Conservation (phyloP, 768 basidiomycete genomes). For the Ramaria sp. region DNA sequence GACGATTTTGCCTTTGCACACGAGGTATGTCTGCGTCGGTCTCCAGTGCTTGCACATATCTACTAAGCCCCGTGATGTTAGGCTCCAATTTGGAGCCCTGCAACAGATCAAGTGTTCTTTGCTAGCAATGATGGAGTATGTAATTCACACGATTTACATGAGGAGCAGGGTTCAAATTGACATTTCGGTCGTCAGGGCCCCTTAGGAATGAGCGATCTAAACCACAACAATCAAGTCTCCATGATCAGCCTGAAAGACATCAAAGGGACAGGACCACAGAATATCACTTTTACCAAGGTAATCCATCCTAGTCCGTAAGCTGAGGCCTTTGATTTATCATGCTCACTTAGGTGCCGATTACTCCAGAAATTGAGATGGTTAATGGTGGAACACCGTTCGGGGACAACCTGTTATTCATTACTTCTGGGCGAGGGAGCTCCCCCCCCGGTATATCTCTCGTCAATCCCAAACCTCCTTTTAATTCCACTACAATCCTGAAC, state of each 20-base stretch:
- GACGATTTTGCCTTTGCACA: slow-evolving; percentile 64
- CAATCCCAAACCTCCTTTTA: slow-evolving; percentile 52
- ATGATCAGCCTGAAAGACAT: slow-evolving; percentile 54
- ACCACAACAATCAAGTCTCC: slow-evolving; percentile 53
- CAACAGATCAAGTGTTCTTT: slow-evolving; percentile 68
- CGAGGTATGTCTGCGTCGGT: slow-evolving; percentile 25
- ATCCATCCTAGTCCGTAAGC: slow-evolving; percentile 9
- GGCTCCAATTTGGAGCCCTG: slow-evolving; percentile 55
- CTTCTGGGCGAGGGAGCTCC: slow-evolving; percentile 51
- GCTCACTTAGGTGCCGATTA: slow-evolving; percentile 39
- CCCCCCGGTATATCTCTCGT: slow-evolving; percentile 57
- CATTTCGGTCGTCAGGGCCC: slow-evolving; percentile 25
- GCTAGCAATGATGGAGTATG: slow-evolving; percentile 48
- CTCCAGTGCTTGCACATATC: not conserved
- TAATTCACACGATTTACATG: not conserved
- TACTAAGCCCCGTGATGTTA: not conserved
- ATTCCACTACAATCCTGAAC: slow-evolving; percentile 60
- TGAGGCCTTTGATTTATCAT: slow-evolving; percentile 2
- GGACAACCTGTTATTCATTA: slow-evolving; percentile 48
- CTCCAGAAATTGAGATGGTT: slow-evolving; percentile 54
- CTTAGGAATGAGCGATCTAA: slow-evolving; percentile 49
- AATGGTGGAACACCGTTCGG: slow-evolving; percentile 58
- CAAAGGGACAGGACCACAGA: slow-evolving; percentile 26
- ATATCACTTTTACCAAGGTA: slow-evolving; percentile 38
- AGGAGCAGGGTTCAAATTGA: not conserved